Evolutionary conservation across 768 basidiomycete species (phyloP), one percentile per base, ranked within the genome.

Genomic region (Antrodiella citrinella): DNA sequence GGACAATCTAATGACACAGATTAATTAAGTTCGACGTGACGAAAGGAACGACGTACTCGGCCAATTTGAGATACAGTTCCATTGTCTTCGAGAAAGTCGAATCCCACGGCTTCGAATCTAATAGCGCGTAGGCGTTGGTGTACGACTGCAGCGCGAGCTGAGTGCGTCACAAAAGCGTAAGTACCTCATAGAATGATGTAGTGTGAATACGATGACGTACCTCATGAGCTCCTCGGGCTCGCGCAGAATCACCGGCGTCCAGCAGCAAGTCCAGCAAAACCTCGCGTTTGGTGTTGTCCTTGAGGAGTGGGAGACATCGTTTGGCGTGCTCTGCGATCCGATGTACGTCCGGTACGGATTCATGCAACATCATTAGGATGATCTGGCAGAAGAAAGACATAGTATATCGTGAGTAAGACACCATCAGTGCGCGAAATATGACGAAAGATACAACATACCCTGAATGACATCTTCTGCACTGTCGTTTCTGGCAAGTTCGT

Each of bases 191-290:
- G 44, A 39, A 15, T 30, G 19, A 13, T 26, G n/a, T 39, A 7
- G 25, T 13, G n/a, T 39, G 30, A 7, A 22, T 12, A 48, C 42
- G 19, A 48, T 19, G 7, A 51, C 56, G 44, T 60, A 84, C 83
- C 70, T 88, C 86, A 59, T 86, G 84, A 26, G 86, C 86, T 20
- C 86, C 86, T 47, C 84, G 74, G 5, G 77, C 73, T 71, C 81
- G 79, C 4, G 86, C 82, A 30, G 82, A 79, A 57, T 85, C 81
- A 1, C 82, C 84, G 19, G 84, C 84, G 47, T 83, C 77, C 18
- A 84, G 75, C 7, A 86, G 67, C 21, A 82, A 73, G 50, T 76
- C 70, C 23, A 84, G 61, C 20, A 85, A 59, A 54, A 81, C 80
- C 46, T 80, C 81, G 43, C 81, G 74, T 55, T 77, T 78, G 0